Percentiles rank a stretch among this genome's conserved stretches.
Evolutionary conservation across 495 filamentous ascomycete species (phyloP).

Genomic region (Xylaria flabelliformis): DNA sequence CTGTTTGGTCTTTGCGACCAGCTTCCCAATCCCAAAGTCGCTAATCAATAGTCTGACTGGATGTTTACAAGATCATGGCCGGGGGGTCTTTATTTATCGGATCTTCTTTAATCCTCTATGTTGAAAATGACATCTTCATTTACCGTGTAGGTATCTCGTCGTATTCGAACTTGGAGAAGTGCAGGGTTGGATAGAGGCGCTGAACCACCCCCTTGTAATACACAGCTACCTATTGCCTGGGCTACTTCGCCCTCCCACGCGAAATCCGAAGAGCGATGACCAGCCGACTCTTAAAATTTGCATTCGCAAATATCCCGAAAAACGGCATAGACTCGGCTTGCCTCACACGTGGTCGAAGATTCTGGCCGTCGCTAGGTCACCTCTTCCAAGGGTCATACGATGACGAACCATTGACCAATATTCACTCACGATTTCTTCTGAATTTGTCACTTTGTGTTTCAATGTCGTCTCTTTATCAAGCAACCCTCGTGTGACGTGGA

Average conservation of each 20-base stretch:
- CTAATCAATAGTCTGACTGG: neutral
- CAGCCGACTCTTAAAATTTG: neutral
- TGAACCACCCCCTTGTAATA: neutral
- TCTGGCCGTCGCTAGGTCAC: conserved; percentile 3
- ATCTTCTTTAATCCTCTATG: neutral
- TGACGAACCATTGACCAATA: neutral
- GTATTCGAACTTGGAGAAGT: neutral
- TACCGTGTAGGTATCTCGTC: no score
- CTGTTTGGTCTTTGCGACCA: neutral
- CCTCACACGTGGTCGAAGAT: conserved; percentile 7
- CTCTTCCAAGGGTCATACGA: conserved; percentile 17
- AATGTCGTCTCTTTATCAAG: conserved; percentile 5
- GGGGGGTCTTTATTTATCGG: neutral
- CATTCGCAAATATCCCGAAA: conserved; percentile 4
- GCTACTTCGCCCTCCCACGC: neutral
- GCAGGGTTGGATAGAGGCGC: neutral
- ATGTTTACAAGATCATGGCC: neutral
- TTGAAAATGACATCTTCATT: neutral
- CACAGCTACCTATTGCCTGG: neutral
- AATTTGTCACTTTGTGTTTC: conserved; percentile 7
- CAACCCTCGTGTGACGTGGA: conserved; percentile 13
- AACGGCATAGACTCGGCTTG: conserved; percentile 21
- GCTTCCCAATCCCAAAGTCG: neutral
- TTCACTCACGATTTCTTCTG: neutral
- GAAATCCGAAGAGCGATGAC: conserved; percentile 23